Percentiles rank a stretch among this genome's conserved stretches.
These are phyloP conservation scores for Backusella psychrophila DNA, from an alignment of 192 early-diverging fungal species.

Conservation along the genomic window DNA sequence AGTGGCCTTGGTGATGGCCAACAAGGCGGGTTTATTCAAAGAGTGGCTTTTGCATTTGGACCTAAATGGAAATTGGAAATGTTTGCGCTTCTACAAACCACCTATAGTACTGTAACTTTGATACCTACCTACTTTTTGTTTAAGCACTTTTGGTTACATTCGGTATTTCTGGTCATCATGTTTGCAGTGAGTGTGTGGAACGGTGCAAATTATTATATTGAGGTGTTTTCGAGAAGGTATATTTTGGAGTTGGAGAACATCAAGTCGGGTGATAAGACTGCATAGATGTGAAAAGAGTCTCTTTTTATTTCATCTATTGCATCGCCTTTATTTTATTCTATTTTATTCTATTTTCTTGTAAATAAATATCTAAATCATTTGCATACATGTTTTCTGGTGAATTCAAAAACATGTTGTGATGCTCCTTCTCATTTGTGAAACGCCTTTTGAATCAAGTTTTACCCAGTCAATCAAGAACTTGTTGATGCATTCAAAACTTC, in stretches of 20 bases:
- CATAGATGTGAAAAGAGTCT: too few relatives aligned
- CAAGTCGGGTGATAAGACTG: neutral
- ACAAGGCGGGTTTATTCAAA: conserved; percentile 35
- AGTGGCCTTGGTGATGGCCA: conserved; percentile 31
- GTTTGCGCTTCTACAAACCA: conserved; percentile 59
- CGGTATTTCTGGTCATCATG: conserved; percentile 47
- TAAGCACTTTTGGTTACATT: conserved; percentile 53
- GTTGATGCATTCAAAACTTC: too few relatives aligned
- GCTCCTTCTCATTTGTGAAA: too few relatives aligned
- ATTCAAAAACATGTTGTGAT: too few relatives aligned
- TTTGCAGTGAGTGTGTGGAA: conserved; percentile 62
- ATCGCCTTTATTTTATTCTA: too few relatives aligned
- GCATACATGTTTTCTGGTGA: too few relatives aligned
- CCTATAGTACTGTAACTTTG: conserved; percentile 50
- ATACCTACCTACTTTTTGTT: conserved; percentile 47
- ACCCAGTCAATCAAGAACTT: too few relatives aligned
- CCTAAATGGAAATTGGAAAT: conserved; percentile 50
- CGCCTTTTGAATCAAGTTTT: too few relatives aligned
- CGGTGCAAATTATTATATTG: conserved; percentile 69
- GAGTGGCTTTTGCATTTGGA: conserved; percentile 45
- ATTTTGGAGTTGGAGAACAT: conserved; percentile 28
- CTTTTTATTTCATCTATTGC: too few relatives aligned
- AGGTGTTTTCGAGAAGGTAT: conserved; percentile 63
- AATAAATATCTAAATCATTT: too few relatives aligned
- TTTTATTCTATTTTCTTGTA: too few relatives aligned